Base-by-base conservation (phyloP, 1,284 basidiomycete genomes). In the Ceratobasidium sp. region DNA sequence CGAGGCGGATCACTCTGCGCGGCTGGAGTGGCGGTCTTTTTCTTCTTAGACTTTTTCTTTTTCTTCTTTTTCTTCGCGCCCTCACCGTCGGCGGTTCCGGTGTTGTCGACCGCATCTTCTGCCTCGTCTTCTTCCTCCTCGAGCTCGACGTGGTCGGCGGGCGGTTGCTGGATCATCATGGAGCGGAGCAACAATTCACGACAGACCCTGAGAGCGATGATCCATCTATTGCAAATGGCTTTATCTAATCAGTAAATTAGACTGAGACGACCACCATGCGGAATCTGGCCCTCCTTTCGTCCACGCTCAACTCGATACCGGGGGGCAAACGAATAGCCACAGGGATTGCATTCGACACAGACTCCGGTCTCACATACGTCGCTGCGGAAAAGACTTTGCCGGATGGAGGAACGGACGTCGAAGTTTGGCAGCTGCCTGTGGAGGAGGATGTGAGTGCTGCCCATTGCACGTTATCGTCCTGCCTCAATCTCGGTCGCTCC, bases 1-100 rank as follows among this genome's bases (percentile, higher is more conserved):
- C 93, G 87, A n/a, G 96, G 96, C 23, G 97, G 97, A 66, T 96
- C 94, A n/a, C 88, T 89, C 83, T 98, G 96, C 75, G 18, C 78
- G 75, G 79, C 87, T 88, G 70, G 61, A 38, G 77, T 77, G 3
- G 76, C 74, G 14, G 78, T 73, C 78, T 84, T 84, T 82, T 93
- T 94, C 85, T 94, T 94, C 82, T 94, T 94, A 46, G 88, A 79
- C 82, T 95, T 96, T 81, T 93, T 95, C 84, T 97, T 97, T 80
- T 97, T 98, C 85, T 94, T 94, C 81, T 92, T 93, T 81, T 92
- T 93, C 80, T 91, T 76, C n/a, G 76, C 77, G 49, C 76, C 79
- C 7, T 77, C 79, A 3, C 49, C 74, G 5, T 44, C 72, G 11
- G 12, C 74, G 44, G 38, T 75, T 23, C 53, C 74, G 18, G 53